Evolutionary conservation across 345 rosid species (phyloP).

Genomic region (Trapa bicornis): DNA sequence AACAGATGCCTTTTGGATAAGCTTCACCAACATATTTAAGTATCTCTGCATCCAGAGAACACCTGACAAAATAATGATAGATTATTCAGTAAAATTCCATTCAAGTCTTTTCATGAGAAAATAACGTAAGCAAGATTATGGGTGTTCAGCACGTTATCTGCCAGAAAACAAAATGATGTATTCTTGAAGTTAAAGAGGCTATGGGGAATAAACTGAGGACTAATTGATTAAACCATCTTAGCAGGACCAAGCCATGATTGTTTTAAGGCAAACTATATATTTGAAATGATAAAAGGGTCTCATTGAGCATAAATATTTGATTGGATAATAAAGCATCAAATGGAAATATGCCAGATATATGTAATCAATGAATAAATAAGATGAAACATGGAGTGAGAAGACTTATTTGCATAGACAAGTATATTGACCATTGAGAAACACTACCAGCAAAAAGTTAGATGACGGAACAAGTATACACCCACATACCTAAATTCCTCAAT

Average conservation of each 20-base stretch:
- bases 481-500: conserved; percentile 80
- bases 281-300: neutral
- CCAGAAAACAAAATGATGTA: neutral
- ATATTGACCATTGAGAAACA: neutral
- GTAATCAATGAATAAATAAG: neutral
- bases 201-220: no score
- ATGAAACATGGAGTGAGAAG: neutral
- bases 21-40: conserved; percentile 75
- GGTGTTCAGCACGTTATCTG: neutral
- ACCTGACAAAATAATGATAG: conserved; percentile 27
- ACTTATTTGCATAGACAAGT: neutral
- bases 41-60: conserved; percentile 74
- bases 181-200: neutral
- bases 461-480: neutral
- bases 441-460: neutral
- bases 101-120: neutral
- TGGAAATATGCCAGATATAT: neutral
- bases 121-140: neutral
- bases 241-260: neutral
- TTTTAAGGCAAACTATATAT: neutral
- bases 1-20: conserved; percentile 81
- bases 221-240: no score
- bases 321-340: neutral
- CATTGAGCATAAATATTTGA: no score
- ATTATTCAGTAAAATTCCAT: neutral